phyloP scores from a whole-genome alignment of 139 green algal species.

The Bryopsis sp. region DNA sequence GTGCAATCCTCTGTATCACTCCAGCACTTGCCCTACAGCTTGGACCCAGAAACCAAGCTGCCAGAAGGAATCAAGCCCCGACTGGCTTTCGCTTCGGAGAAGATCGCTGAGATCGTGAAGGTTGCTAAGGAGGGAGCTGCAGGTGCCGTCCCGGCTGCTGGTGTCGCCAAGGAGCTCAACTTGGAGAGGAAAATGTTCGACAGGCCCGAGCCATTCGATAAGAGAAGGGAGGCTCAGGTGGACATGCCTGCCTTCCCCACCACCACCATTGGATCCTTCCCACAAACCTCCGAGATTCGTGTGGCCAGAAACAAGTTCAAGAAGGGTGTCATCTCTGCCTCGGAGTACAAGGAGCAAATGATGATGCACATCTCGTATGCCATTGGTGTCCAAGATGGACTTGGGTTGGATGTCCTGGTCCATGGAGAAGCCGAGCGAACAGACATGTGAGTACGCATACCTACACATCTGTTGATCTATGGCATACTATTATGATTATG shows the following conservation, averaged over 20 bases:
- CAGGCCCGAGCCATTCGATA: conserved; percentile 38
- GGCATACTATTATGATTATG: no score
- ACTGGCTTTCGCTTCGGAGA: conserved; percentile 74
- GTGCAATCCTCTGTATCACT: conserved; percentile 59
- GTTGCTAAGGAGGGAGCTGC: neutral
- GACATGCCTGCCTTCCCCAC: conserved; percentile 20
- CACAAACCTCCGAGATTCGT: conserved; percentile 69
- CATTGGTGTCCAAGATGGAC: conserved; percentile 54
- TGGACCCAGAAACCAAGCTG: conserved; percentile 37
- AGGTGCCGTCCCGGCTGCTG: neutral
- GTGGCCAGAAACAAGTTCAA: conserved; percentile 46
- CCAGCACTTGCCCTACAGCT: conserved; percentile 70
- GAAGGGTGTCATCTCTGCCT: conserved; percentile 37
- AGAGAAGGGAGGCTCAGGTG: conserved; percentile 49
- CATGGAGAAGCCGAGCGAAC: conserved; percentile 81
- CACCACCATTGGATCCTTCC: conserved; percentile 72
- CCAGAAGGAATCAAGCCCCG: conserved; percentile 8
- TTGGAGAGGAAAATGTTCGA: conserved; percentile 32
- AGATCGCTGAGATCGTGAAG: conserved; percentile 48
- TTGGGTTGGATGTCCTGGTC: conserved; percentile 84
- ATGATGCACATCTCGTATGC: conserved; percentile 43
- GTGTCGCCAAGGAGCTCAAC: neutral
- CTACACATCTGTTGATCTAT: no score
- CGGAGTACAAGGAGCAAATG: conserved; percentile 58
- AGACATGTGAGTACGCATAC: conserved; percentile 6